Conservation (phyloP, 768 basidiomycete species). For the Flagelloscypha sp. region DNA sequence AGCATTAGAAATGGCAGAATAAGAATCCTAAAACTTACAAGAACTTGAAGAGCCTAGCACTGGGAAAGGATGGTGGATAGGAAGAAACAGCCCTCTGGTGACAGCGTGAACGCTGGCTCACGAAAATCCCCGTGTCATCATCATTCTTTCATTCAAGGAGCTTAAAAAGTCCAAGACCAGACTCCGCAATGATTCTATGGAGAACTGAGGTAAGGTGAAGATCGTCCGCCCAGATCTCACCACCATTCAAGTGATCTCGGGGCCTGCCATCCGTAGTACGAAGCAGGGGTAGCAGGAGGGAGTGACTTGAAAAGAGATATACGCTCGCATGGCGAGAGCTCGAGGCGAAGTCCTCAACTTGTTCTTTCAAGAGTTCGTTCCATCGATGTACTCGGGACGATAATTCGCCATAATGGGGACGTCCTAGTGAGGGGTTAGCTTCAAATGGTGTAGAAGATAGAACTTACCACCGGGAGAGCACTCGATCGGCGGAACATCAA, state of each 20-base stretch:
- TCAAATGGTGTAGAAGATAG: neutral
- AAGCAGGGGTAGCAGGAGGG: slow-evolving; percentile 22
- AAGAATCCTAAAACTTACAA: no score
- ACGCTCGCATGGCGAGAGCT: slow-evolving; percentile 17
- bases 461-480: slow-evolving; percentile 26
- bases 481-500: slow-evolving; percentile 30
- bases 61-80: no score
- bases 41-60: no score
- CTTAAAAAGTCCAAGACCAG: no score
- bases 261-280: slow-evolving; percentile 25
- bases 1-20: no score
- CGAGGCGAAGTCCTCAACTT: slow-evolving; percentile 17
- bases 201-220: slow-evolving; percentile 26
- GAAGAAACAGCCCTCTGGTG: no score
- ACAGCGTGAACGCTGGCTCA: no score
- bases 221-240: slow-evolving; percentile 30
- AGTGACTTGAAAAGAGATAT: slow-evolving; percentile 25
- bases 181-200: slow-evolving; percentile 24
- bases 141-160: no score
- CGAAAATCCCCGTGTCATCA: no score
- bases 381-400: slow-evolving; percentile 17
- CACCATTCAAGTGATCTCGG: slow-evolving; percentile 20
- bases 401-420: no score
- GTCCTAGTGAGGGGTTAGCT: slow-evolving; percentile 1
- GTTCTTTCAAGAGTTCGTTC: slow-evolving; percentile 21